phyloP scores from a whole-genome alignment of 306 rosid genomes.

The Elaeagnus macrophylla region DNA sequence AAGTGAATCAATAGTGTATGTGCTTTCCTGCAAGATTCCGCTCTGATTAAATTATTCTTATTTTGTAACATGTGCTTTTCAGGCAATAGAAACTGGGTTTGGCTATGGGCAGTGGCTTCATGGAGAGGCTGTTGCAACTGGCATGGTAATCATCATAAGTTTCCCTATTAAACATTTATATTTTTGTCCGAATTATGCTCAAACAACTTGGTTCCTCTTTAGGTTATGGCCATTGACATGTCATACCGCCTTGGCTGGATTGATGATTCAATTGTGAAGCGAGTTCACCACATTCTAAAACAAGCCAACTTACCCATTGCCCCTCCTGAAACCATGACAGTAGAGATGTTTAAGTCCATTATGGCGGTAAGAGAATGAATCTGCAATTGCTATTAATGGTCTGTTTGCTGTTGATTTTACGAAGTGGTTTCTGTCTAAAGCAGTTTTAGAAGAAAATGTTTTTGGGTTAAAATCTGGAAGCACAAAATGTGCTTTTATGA shows the following conservation, averaged over 20 bases:
- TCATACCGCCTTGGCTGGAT: constrained; percentile 94
- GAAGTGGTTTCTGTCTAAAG: no score
- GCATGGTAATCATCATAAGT: constrained; percentile 46
- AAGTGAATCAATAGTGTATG: no score
- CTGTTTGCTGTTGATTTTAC: no score
- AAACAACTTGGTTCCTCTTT: constrained; percentile 22
- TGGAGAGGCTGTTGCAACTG: constrained; percentile 98
- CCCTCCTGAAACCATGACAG: constrained; percentile 69
- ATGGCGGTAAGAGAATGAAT: constrained; percentile 66
- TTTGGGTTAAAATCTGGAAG: no score
- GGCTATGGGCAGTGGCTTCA: constrained; percentile 98
- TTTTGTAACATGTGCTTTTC: constrained; percentile 17
- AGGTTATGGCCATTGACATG: constrained; percentile 98
- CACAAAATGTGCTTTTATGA: no score
- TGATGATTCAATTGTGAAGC: constrained; percentile 70
- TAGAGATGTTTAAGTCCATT: constrained; percentile 76
- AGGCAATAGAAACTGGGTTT: constrained; percentile 85
- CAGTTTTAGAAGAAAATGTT: no score
- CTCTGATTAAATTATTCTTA: constrained; percentile 10
- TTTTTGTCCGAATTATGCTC: constrained; percentile 1
- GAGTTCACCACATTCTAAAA: constrained; percentile 54
- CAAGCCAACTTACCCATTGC: constrained; percentile 58
- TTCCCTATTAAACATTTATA: constrained; percentile 6
- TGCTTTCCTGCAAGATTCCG: no score
- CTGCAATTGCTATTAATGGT: background rate